Evolutionary conservation across 257 asterid species (phyloP), one percentile per base, ranked within the genome.

Genomic region (Solanum etuberosum): DNA sequence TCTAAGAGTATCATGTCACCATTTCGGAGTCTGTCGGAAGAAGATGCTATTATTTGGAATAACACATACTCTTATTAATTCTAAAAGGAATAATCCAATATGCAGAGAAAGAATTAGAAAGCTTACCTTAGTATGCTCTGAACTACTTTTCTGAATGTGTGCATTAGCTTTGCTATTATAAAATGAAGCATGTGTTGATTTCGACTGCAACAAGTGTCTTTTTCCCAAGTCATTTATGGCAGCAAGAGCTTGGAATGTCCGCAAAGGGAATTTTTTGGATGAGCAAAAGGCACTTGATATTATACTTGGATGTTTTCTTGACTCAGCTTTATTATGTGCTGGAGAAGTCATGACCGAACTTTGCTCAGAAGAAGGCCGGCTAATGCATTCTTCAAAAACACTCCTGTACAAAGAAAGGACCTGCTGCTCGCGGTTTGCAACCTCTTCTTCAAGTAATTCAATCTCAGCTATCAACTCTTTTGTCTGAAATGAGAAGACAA

Each of bases 361-460:
- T 86, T 91, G 96, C 89, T 90, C 93, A 83, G 96, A 93, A 83
- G 93, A 80, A 59, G 94, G 87, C 46, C 90, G 87, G 86, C 96
- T 92, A 74, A 90, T 83, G 73, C 94, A 87, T 34, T 92, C 89
- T 85, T 93, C 96, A 86, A 93, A 93, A 85, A 93, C 86, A 89
- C 92, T 92, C 87, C 94, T 87, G 89, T 93, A 93, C 23, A 93
- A 89, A 51, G 93, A 84, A 18, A 93, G 94, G 84, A 92, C 96
- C 38, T 92, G 94, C 74, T 92, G 93, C 86, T 93, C 96, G 5
- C 94, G 91, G 84, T 90, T 92, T 82, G 93, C 91, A 23, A 93
- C 96, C 90, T 93, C 96, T 88, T 92, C 93, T 89, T 93, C 96
- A 20, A 93, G 94, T 87, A 91, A 85, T 87, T 93, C 96, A 63